Evolutionary conservation across 2,329 filamentous ascomycete species (phyloP).

Genomic region (Fusarium foetens): DNA sequence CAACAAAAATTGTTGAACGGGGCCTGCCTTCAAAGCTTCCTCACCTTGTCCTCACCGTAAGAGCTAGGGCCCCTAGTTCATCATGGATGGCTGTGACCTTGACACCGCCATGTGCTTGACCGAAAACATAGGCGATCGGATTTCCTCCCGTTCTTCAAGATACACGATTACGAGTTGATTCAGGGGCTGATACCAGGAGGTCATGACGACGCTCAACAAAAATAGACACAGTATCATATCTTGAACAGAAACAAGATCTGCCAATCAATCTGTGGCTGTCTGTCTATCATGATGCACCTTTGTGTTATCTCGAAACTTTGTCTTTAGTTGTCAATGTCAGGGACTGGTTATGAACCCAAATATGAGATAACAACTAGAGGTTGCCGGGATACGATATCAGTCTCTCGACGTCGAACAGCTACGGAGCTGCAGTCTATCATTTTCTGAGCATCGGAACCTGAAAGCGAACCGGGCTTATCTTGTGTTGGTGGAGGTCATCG

Average conservation of each 20-base stretch:
- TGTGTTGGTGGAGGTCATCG: neutral
- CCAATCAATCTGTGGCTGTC: conserved; percentile 17
- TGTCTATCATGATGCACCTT: conserved; percentile 1
- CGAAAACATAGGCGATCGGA: conserved; percentile 18
- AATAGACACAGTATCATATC: conserved; percentile 10
- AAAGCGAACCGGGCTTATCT: neutral
- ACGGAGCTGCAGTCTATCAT: neutral
- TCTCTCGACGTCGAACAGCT: neutral
- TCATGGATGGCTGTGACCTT: neutral
- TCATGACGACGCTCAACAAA: conserved; percentile 33
- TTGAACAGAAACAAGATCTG: neutral
- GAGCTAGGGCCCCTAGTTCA: conserved; percentile 17
- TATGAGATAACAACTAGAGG: neutral
- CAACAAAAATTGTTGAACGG: conserved; percentile 39
- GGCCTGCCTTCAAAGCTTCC: conserved; percentile 17
- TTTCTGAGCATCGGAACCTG: neutral
- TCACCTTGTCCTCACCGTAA: conserved; percentile 38
- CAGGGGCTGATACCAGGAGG: conserved; percentile 5
- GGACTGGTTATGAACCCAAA: neutral
- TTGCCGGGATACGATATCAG: conserved; percentile 1
- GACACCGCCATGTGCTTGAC: conserved; percentile 24
- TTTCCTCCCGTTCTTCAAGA: neutral
- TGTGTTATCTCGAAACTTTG: conserved; percentile 22
- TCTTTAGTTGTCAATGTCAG: neutral
- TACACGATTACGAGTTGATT: conserved; percentile 21